These are phyloP conservation scores for Solanum chiquidenum DNA, from an alignment of 257 asterid species.

Conservation along the genomic window DNA sequence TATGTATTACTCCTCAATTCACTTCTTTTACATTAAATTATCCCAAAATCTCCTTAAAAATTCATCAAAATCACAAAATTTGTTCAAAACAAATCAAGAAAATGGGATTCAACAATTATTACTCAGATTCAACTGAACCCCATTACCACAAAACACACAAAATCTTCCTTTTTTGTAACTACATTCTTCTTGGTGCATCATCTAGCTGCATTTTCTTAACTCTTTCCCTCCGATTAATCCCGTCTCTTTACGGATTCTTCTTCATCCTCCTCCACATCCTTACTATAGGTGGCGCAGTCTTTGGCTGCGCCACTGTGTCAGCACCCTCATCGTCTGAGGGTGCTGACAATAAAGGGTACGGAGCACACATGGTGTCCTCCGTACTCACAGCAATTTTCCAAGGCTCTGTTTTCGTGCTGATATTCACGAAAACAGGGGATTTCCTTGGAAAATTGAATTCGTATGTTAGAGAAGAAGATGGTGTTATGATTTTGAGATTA, in stretches of 20 bases:
- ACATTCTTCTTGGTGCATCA: constrained; percentile 33
- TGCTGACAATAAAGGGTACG: constrained; percentile 43
- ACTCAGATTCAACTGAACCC: neutral
- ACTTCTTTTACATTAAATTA: neutral
- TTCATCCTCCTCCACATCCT: constrained; percentile 33
- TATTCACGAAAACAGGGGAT: constrained; percentile 63
- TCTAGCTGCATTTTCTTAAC: constrained; percentile 38
- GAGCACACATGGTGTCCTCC: constrained; percentile 79
- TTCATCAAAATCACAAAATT: neutral
- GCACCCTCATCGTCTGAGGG: constrained; percentile 7
- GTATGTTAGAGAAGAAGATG: constrained; percentile 82
- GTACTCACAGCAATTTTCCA: constrained; percentile 85
- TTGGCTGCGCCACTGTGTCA: constrained; percentile 52
- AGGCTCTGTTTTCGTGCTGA: constrained; percentile 78
- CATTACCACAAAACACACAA: constrained; percentile 7
- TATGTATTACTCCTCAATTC: neutral
- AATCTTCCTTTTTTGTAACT: constrained; percentile 25
- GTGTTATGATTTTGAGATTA: constrained; percentile 52
- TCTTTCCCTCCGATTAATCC: constrained; percentile 33
- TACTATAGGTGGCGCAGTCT: constrained; percentile 31
- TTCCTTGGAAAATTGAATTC: constrained; percentile 63
- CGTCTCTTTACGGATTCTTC: constrained; percentile 34
- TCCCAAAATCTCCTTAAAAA: neutral
- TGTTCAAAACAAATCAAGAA: neutral
- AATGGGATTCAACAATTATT: neutral